Conservation (phyloP, 257 asterid genomes). For the Solanum pennellii region DNA sequence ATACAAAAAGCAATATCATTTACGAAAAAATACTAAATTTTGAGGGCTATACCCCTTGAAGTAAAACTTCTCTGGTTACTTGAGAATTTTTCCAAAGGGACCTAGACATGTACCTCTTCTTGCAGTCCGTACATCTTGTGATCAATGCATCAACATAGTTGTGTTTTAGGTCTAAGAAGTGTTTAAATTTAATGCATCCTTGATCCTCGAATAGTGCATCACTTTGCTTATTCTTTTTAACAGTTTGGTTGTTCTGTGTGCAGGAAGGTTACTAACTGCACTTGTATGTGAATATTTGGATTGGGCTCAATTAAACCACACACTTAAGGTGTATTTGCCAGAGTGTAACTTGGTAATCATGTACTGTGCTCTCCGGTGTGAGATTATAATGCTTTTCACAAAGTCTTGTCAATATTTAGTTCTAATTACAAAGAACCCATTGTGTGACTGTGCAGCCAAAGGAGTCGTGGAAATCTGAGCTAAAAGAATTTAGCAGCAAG, state of each 20-base stretch:
- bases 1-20: not conserved
- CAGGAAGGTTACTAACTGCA: slow-evolving; percentile 85
- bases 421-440: not conserved
- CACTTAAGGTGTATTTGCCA: slow-evolving; percentile 82
- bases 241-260: slow-evolving; percentile 1
- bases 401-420: not conserved
- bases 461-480: slow-evolving; percentile 92
- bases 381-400: not conserved
- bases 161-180: not conserved
- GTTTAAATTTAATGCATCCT: not conserved
- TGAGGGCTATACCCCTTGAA: not conserved
- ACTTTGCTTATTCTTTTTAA: not conserved
- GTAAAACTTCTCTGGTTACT: not conserved
- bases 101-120: not conserved
- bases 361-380: not conserved
- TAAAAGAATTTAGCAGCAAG: slow-evolving; percentile 86
- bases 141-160: not conserved
- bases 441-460: slow-evolving; percentile 48
- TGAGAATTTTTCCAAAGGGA: not conserved
- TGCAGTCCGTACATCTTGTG: not conserved
- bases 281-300: slow-evolving; percentile 86
- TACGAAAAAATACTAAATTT: not conserved
- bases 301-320: slow-evolving; percentile 88
- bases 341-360: slow-evolving; percentile 73
- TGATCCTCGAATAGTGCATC: not conserved